A percentile compares a stretch with the other conserved stretches of the same genome.
Evolutionary conservation across 1,284 basidiomycete species (phyloP).

Genomic region (Apiotrichum brassicae): DNA sequence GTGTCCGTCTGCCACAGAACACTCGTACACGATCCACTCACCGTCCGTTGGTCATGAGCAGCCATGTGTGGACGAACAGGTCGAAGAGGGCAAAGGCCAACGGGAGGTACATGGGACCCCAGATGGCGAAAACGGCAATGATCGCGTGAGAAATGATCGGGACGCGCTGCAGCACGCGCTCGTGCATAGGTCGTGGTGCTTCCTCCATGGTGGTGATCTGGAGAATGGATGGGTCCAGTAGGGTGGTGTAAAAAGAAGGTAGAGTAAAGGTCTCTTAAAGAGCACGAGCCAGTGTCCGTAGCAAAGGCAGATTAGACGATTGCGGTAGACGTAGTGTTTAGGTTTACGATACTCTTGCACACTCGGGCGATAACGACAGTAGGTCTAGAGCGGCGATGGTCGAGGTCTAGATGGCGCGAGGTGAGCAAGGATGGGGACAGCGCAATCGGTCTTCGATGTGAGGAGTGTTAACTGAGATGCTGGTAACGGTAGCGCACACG

Average conservation of each 20-base stretch:
- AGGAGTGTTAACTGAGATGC: too few relatives aligned
- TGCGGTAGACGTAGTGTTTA: too few relatives aligned
- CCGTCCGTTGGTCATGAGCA: constrained; percentile 29
- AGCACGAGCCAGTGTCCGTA: background rate
- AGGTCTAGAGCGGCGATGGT: too few relatives aligned
- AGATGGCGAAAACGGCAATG: constrained; percentile 22
- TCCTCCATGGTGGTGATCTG: background rate
- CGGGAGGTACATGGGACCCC: constrained; percentile 27
- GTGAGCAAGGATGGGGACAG: too few relatives aligned
- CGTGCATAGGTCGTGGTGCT: background rate
- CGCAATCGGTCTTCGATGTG: too few relatives aligned
- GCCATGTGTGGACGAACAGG: constrained; percentile 23
- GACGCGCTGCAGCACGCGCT: constrained; percentile 24
- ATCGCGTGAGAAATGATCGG: constrained; percentile 30
- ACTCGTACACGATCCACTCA: constrained; percentile 7
- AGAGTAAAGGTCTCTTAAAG: background rate
- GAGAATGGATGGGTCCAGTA: too few relatives aligned
- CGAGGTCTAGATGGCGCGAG: too few relatives aligned
- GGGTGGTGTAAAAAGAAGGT: background rate
- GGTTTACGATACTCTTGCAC: too few relatives aligned
- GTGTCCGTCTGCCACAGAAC: too few relatives aligned
- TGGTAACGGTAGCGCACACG: too few relatives aligned
- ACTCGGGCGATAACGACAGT: too few relatives aligned
- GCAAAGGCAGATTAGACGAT: background rate
- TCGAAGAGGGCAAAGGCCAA: constrained; percentile 20